A percentile compares a stretch with the other conserved stretches of the same genome.
Conservation (phyloP, 2,329 filamentous ascomycete species). For the Pseudogymnoascus sp. region DNA sequence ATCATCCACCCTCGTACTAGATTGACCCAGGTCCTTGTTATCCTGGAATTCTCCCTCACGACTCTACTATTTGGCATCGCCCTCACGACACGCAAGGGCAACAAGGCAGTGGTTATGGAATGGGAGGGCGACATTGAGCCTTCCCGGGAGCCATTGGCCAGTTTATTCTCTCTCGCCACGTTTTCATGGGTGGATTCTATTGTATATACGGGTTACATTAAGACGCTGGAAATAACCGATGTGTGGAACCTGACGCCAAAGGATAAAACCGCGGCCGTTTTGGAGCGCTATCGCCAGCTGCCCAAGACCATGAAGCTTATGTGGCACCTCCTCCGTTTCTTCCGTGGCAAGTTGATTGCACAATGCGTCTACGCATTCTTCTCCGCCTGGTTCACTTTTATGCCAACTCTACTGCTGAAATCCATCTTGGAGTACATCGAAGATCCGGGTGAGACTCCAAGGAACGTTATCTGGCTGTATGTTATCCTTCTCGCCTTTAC, state of each 20-base stretch:
- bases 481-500: constrained; percentile 84
- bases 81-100: constrained; percentile 80
- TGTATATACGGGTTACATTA: constrained; percentile 81
- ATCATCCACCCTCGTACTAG: constrained; percentile 68
- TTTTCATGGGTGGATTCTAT: constrained; percentile 90
- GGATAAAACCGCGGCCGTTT: constrained; percentile 77
- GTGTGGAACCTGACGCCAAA: constrained; percentile 88
- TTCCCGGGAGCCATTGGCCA: constrained; percentile 79
- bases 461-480: constrained; percentile 91
- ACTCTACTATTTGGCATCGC: constrained; percentile 71
- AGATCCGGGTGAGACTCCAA: constrained; percentile 64
- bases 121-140: constrained; percentile 86
- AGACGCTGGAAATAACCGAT: constrained; percentile 72
- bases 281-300: constrained; percentile 76
- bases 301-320: constrained; percentile 76
- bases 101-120: constrained; percentile 80
- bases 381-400: constrained; percentile 78
- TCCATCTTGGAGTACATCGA: constrained; percentile 94
- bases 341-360: constrained; percentile 66
- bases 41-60: constrained; percentile 68
- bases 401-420: constrained; percentile 83
- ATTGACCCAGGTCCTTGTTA: constrained; percentile 57
- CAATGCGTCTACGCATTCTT: constrained; percentile 78
- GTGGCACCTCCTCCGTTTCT: constrained; percentile 77
- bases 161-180: constrained; percentile 77